Evolutionary conservation across 495 filamentous ascomycete genomes (phyloP).

Genomic region (Pseudoneurospora amorphoporcata): DNA sequence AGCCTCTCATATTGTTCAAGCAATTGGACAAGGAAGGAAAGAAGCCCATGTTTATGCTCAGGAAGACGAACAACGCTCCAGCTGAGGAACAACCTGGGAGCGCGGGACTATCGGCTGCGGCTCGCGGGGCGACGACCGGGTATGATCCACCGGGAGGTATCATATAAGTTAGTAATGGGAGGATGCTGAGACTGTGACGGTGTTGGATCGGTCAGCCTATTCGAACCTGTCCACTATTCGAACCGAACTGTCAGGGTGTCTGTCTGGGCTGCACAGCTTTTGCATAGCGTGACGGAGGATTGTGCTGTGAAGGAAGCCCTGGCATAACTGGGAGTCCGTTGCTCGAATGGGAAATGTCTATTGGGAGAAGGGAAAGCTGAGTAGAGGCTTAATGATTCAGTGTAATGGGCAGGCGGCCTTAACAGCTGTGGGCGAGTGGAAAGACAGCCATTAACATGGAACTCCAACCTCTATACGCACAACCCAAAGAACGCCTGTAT

Average conservation of each 20-base stretch:
- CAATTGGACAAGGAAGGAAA: constrained; percentile 90
- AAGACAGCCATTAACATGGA: neutral
- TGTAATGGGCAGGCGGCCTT: neutral
- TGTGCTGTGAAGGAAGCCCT: neutral
- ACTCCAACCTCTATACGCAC: neutral
- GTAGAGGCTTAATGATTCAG: neutral
- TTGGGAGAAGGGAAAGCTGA: neutral
- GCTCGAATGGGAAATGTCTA: neutral
- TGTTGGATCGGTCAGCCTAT: neutral
- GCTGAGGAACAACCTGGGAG: constrained; percentile 33
- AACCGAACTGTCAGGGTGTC: neutral
- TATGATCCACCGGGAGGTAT: constrained; percentile 48
- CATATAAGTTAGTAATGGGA: constrained; percentile 25
- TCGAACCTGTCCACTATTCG: neutral
- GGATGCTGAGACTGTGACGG: neutral
- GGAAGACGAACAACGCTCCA: constrained; percentile 48
- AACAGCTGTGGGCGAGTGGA: neutral
- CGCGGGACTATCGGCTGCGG: constrained; percentile 31
- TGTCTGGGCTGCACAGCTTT: neutral
- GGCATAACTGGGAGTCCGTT: neutral
- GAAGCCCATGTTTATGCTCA: constrained; percentile 98
- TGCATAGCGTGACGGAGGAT: neutral
- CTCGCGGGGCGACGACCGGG: constrained; percentile 20
- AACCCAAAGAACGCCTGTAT: neutral
- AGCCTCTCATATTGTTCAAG: constrained; percentile 92